Conservation (phyloP, 2,329 filamentous ascomycete species). For the Coleophoma eucalyptorum region DNA sequence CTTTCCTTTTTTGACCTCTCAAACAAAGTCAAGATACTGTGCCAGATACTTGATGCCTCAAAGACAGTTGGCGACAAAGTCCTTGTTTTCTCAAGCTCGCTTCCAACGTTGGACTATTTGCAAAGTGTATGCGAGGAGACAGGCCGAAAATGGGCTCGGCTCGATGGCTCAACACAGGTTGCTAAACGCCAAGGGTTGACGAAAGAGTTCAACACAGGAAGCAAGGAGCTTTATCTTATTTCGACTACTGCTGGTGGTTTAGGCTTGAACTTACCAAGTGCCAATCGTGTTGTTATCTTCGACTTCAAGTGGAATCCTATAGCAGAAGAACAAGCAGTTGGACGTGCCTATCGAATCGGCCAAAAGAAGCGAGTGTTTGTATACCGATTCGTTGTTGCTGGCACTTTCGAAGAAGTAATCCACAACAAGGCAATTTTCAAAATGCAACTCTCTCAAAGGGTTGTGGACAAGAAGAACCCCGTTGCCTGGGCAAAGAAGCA, state of each 20-base stretch:
- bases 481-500: constrained; percentile 59
- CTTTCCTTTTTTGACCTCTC: constrained; percentile 51
- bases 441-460: constrained; percentile 70
- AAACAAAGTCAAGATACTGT: constrained; percentile 64
- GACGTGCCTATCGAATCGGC: constrained; percentile 80
- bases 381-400: constrained; percentile 75
- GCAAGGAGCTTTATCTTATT: constrained; percentile 66
- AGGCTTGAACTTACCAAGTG: constrained; percentile 78
- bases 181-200: constrained; percentile 56
- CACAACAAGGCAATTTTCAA: constrained; percentile 80
- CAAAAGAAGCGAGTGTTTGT: constrained; percentile 79
- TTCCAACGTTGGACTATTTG: constrained; percentile 67
- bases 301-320: constrained; percentile 80
- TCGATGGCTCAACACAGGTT: constrained; percentile 65
- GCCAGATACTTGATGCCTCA: constrained; percentile 65
- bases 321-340: constrained; percentile 82
- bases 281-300: constrained; percentile 83
- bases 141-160: constrained; percentile 45
- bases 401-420: constrained; percentile 74
- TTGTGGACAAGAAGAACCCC: constrained; percentile 80
- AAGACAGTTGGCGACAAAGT: constrained; percentile 64
- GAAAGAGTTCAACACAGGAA: constrained; percentile 63
- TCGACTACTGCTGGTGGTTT: constrained; percentile 80
- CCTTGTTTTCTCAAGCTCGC: constrained; percentile 74
- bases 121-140: constrained; percentile 48